Evolutionary conservation across 148 eudicot species (phyloP).

Genomic region (Vaccinium vitisidaea): DNA sequence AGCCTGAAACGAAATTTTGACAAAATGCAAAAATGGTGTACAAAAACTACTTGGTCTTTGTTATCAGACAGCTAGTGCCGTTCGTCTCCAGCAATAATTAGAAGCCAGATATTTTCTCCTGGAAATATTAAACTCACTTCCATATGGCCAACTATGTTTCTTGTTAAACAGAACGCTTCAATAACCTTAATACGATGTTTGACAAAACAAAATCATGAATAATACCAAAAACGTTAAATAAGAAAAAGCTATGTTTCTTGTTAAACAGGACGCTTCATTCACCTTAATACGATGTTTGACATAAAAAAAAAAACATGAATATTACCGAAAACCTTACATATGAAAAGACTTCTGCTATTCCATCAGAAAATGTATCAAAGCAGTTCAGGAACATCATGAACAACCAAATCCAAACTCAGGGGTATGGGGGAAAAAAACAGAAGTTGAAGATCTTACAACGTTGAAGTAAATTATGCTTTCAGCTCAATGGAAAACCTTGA

Average conservation of each 20-base stretch:
- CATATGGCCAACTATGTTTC: too few relatives aligned
- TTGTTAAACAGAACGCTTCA: too few relatives aligned
- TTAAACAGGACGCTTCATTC: neutral
- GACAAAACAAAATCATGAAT: too few relatives aligned
- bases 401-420: neutral
- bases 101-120: neutral
- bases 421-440: neutral
- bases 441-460: neutral
- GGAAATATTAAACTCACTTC: neutral
- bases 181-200: too few relatives aligned
- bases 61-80: neutral
- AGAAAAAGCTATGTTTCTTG: too few relatives aligned
- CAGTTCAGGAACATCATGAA: neutral
- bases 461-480: neutral
- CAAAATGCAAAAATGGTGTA: neutral
- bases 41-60: neutral
- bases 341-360: neutral
- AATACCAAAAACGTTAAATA: too few relatives aligned
- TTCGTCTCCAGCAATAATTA: neutral
- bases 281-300: neutral
- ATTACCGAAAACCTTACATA: neutral
- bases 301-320: neutral
- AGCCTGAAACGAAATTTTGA: neutral
- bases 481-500: slow-evolving; percentile 9
- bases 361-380: neutral